Evolutionary conservation across 2,329 filamentous ascomycete genomes (phyloP).

Genomic region (Diaporthe nobilis): DNA sequence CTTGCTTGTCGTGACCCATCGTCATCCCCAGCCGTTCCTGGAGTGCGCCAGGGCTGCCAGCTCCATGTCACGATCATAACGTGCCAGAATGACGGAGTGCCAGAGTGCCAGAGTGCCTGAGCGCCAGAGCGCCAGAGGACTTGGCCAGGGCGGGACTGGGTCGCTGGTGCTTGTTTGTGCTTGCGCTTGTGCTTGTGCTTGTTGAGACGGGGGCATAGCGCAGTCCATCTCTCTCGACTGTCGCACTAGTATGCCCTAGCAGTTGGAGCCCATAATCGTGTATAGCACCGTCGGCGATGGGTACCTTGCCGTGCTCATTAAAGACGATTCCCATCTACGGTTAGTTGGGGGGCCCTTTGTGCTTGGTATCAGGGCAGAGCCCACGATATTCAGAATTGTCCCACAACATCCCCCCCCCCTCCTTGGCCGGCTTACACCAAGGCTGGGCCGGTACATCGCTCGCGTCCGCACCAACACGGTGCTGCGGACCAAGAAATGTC

Average conservation of each 20-base stretch:
- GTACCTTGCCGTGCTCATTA: slow-evolving; percentile 24
- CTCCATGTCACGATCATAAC: background rate
- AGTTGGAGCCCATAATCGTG: slow-evolving; percentile 9
- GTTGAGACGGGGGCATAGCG: slow-evolving; percentile 7
- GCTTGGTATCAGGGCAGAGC: slow-evolving; percentile 1
- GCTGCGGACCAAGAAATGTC: slow-evolving; percentile 24
- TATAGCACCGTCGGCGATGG: slow-evolving; percentile 7
- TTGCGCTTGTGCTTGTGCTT: background rate
- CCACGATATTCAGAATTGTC: slow-evolving; percentile 14
- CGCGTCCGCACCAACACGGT: background rate
- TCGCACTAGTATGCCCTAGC: slow-evolving; percentile 31
- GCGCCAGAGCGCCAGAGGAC: background rate
- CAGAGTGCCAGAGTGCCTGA: background rate
- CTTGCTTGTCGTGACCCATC: slow-evolving; percentile 12
- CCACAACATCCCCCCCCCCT: background rate
- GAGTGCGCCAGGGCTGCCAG: background rate
- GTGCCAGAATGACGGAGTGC: background rate
- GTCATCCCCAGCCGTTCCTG: slow-evolving; percentile 8
- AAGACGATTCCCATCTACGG: slow-evolving; percentile 12
- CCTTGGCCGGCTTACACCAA: slow-evolving; percentile 8
- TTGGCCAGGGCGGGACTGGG: background rate
- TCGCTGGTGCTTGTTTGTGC: background rate
- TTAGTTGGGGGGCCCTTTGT: slow-evolving; percentile 1
- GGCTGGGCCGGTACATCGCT: slow-evolving; percentile 20
- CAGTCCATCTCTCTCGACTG: slow-evolving; percentile 27